A percentile compares a stretch with the other conserved stretches of the same genome.
Evolutionary conservation across 2,329 filamentous ascomycete genomes (phyloP).

Genomic region (Plenodomus lindquistii): DNA sequence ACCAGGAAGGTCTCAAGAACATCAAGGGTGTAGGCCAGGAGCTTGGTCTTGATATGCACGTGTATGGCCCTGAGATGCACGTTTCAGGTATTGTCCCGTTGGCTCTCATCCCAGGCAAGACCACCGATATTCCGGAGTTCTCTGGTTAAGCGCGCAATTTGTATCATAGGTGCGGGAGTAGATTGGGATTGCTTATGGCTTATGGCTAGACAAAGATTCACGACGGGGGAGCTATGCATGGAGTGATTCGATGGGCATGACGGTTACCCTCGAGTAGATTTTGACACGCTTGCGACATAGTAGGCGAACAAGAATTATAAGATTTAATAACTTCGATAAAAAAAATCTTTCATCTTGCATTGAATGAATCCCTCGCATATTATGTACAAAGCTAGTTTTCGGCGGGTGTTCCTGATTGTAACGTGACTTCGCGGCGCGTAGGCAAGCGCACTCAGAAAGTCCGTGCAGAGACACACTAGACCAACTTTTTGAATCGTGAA

Average conservation of each 20-base stretch:
- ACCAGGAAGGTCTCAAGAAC: constrained; percentile 99
- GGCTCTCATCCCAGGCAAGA: constrained; percentile 70
- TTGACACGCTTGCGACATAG: neutral
- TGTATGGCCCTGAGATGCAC: constrained; percentile 79
- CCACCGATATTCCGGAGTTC: constrained; percentile 65
- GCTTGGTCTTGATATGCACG: constrained; percentile 93
- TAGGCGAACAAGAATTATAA: neutral
- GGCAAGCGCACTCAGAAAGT: neutral
- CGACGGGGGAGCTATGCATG: neutral
- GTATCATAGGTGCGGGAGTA: constrained; percentile 31
- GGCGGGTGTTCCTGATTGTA: neutral
- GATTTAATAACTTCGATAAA: neutral
- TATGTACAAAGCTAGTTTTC: too few species aligned
- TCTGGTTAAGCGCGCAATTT: constrained; percentile 48
- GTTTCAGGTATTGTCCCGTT: constrained; percentile 96
- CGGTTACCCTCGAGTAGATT: neutral
- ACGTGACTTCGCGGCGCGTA: neutral
- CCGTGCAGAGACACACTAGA: neutral
- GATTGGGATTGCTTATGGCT: constrained; percentile 24
- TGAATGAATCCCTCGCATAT: too few species aligned
- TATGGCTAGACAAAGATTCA: constrained; percentile 37
- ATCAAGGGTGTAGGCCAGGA: constrained; percentile 97
- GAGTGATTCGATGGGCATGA: neutral
- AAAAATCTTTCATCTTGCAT: too few species aligned
- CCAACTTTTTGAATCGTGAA: neutral